Evolutionary conservation across 306 rosid genomes (phyloP), one percentile per base, ranked within the genome.

Genomic region (Dryas drummondii): DNA sequence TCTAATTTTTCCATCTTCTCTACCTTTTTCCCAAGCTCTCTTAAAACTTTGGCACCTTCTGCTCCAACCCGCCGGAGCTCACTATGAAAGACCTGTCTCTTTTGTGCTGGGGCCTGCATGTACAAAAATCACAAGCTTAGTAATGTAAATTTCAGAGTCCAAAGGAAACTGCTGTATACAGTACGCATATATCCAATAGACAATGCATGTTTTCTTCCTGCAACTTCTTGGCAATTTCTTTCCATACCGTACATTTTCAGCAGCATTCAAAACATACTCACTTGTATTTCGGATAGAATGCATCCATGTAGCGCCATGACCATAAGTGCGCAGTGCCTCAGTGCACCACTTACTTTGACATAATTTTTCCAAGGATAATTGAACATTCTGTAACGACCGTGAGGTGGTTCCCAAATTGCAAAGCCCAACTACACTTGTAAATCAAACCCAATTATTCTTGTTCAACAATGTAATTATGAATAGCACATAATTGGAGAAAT

Each of bases 361-460:
- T 84, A 90, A 83, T 72, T 84, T 78, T 55, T 80, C 96, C 92
- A 86, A 19, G 96, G 91, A 78, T 90, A 88, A 9, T 81, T 84
- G 72, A 76, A 84, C 82, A 26, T 86, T 66, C 76, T 79, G 79
- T 88, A 88, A 37, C 86, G 89, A 4, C 92, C 91, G 58, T 90
- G 96, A 78, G 96, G 96, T 54, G 96, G 96, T 68, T 90, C 92
- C 92, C 92, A 90, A 54, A 84, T 65, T 68, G 96, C 96, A 83
- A 90, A 90, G 22, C 82, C 96, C 67, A 90, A 42, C 96, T 90
- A 80, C 79, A 76, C 4, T 26, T 10, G 46, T 53, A 50, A 53
- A 37, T 6, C 46, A 6, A 49, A 60, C 50, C 46, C 16, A 32
- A 17, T 44, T 14, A 41, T 14, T 32, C 37, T 32, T 32, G 37